A percentile compares a stretch with the other conserved stretches of the same genome.
These are phyloP conservation scores for Paecilomyces variotii DNA, from an alignment of 2,329 filamentous ascomycete species.

Conservation along the genomic window DNA sequence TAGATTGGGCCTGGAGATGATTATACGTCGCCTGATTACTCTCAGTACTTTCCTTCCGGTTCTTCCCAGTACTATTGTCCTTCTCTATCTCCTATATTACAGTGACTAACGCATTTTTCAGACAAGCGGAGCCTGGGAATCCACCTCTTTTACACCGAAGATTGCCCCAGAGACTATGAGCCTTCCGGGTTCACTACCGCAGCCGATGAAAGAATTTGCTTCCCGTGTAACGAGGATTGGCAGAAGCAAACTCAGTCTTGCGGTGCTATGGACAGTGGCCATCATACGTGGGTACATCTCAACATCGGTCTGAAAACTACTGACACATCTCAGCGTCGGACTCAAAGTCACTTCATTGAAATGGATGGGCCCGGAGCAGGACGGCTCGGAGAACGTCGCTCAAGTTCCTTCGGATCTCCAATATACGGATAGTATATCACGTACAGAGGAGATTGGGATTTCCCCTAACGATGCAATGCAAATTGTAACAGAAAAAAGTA, in stretches of 20 bases:
- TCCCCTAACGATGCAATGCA: conserved; percentile 3
- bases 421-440: conserved; percentile 17
- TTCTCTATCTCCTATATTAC: conserved; percentile 2
- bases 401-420: conserved; percentile 22
- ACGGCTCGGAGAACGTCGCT: conserved; percentile 14
- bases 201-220: conserved; percentile 22
- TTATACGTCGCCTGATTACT: conserved; percentile 35
- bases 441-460: conserved; percentile 21
- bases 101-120: conserved; percentile 6
- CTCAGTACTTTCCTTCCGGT: conserved; percentile 31
- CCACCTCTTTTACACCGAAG: conserved; percentile 38
- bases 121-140: conserved; percentile 36
- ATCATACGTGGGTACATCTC: conserved; percentile 27
- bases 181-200: conserved; percentile 32
- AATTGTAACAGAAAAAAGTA: background rate
- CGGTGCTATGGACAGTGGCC: conserved; percentile 28
- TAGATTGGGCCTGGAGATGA: conserved; percentile 33
- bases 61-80: conserved; percentile 32
- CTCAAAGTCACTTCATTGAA: conserved; percentile 27
- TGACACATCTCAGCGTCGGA: conserved; percentile 21
- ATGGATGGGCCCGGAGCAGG: conserved; percentile 18
- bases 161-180: conserved; percentile 31
- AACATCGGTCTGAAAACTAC: background rate
- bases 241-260: conserved; percentile 24
- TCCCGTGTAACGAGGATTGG: conserved; percentile 32